Percentiles rank a stretch among this genome's conserved stretches.
These are phyloP conservation scores for Colletotrichum kahawae DNA, from an alignment of 2,329 filamentous ascomycete species.

Conservation along the genomic window DNA sequence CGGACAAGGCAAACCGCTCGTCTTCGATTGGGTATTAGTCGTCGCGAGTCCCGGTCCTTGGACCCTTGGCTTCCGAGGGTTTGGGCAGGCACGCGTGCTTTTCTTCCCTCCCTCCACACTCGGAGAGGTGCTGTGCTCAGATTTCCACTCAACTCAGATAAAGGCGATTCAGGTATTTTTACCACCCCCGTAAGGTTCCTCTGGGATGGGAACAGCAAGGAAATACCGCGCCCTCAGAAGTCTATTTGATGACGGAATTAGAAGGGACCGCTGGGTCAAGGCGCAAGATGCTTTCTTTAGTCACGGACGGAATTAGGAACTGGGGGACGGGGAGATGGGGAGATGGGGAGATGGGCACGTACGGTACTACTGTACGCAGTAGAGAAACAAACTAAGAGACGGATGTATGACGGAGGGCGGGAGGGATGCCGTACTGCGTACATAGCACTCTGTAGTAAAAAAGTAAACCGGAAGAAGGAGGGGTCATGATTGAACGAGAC, in stretches of 20 bases:
- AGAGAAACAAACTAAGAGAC: neutral
- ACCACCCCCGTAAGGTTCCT: neutral
- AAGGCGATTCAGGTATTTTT: neutral
- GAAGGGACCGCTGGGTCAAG: neutral
- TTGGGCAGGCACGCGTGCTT: conserved; percentile 6
- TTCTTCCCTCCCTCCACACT: neutral
- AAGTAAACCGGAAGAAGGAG: neutral
- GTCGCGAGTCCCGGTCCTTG: neutral
- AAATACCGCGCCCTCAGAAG: neutral
- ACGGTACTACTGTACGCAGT: too few relatives aligned
- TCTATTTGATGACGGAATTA: conserved; percentile 19
- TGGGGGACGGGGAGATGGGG: neutral
- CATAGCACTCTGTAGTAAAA: neutral
- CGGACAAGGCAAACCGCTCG: neutral
- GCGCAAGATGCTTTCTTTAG: neutral
- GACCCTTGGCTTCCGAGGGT: conserved; percentile 11
- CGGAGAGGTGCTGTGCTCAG: neutral
- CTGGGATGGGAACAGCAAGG: neutral
- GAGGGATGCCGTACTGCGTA: neutral
- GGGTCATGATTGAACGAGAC: neutral
- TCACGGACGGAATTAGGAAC: neutral
- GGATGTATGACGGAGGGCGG: neutral
- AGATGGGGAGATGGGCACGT: neutral
- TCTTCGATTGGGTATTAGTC: neutral
- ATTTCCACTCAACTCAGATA: neutral